A percentile compares a stretch with the other conserved stretches of the same genome.
Evolutionary conservation across 805 yeast genomes (phyloP).

Genomic region (Starmera amethionina): DNA sequence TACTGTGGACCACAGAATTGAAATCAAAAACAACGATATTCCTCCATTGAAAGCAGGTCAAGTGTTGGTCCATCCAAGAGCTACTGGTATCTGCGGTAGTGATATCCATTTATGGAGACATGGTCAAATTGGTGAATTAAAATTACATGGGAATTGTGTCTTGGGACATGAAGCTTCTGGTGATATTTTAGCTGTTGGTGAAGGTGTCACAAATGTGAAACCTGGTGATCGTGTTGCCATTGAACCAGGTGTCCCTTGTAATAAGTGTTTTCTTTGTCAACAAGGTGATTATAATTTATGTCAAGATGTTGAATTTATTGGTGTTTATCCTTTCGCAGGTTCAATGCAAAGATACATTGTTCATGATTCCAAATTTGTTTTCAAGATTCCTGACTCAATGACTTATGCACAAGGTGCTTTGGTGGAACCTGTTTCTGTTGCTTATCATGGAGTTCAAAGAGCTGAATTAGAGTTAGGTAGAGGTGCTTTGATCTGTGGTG

Average conservation of each 20-base stretch:
- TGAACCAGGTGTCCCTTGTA: constrained; percentile 49
- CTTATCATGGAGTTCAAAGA: constrained; percentile 40
- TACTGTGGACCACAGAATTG: constrained; percentile 12
- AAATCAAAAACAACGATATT: constrained; percentile 7
- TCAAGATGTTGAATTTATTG: constrained; percentile 26
- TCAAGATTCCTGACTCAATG: constrained; percentile 31
- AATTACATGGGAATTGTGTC: constrained; percentile 24
- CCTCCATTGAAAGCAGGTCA: constrained; percentile 9
- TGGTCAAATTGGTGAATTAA: constrained; percentile 49
- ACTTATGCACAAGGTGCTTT: constrained; percentile 44
- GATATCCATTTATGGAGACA: constrained; percentile 62
- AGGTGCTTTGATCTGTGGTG: constrained; percentile 40
- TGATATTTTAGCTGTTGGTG: constrained; percentile 37
- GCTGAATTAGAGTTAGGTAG: constrained; percentile 39
- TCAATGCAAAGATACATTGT: constrained; percentile 28
- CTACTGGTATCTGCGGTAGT: constrained; percentile 70
- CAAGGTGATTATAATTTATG: constrained; percentile 33
- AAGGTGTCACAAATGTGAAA: constrained; percentile 33
- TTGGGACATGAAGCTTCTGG: constrained; percentile 40
- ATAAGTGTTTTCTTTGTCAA: constrained; percentile 26
- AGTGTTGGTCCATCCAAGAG: constrained; percentile 22
- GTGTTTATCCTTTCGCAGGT: constrained; percentile 29
- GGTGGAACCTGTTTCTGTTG: constrained; percentile 46
- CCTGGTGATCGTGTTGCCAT: constrained; percentile 39
- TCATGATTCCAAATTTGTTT: constrained; percentile 23